Conservation (phyloP, 345 rosid genomes). For the Theobroma cacao region DNA sequence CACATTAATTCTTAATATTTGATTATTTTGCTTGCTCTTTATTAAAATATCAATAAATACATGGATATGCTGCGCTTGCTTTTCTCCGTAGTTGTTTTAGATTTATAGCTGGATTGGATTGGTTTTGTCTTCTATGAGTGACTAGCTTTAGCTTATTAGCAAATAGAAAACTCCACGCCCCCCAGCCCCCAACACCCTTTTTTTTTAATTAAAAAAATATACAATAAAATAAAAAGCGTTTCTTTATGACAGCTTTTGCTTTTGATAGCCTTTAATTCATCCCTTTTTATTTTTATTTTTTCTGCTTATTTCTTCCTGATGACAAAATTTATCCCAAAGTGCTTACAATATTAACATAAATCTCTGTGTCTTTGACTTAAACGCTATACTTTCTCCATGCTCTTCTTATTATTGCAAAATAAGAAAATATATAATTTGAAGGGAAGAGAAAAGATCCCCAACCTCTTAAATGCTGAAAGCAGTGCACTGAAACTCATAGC, state of each 20-base stretch:
- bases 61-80: background rate
- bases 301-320: background rate
- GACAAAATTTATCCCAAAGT: background rate
- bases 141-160: background rate
- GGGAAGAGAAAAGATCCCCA: no score
- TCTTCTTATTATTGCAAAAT: no score
- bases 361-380: background rate
- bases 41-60: background rate
- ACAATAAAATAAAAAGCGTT: background rate
- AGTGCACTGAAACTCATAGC: no score
- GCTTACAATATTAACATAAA: background rate
- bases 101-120: background rate
- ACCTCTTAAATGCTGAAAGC: no score
- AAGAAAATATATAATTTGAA: no score
- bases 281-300: background rate
- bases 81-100: background rate
- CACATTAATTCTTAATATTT: background rate
- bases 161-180: background rate
- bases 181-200: no score
- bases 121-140: background rate
- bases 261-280: background rate
- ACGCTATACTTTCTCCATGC: background rate
- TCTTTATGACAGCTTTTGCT: conserved; percentile 10
- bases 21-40: no score
- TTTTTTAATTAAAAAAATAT: background rate